Evolutionary conservation across 768 basidiomycete genomes (phyloP).

Genomic region (Pisolithus orientalis): DNA sequence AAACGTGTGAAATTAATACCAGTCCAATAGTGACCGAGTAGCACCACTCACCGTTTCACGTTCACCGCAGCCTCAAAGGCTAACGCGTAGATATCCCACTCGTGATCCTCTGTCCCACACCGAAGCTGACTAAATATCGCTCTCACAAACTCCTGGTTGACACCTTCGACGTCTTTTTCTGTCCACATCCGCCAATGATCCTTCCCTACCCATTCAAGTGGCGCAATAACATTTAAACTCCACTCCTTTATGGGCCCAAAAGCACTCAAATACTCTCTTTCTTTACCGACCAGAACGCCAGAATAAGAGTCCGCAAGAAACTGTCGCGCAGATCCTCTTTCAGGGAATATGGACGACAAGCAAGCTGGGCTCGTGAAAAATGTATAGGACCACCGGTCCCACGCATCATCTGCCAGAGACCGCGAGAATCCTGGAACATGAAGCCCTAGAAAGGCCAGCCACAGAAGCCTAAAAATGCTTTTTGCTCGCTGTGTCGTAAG

Average conservation of each 20-base stretch:
- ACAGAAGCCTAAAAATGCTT: constrained; percentile 56
- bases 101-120: constrained; percentile 40
- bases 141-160: constrained; percentile 47
- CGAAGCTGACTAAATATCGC: constrained; percentile 55
- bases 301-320: constrained; percentile 55
- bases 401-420: constrained; percentile 35
- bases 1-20: constrained; percentile 8
- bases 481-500: constrained; percentile 41
- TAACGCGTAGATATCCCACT: constrained; percentile 62
- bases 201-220: constrained; percentile 42
- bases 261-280: constrained; percentile 51
- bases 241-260: constrained; percentile 70
- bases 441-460: constrained; percentile 67
- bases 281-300: constrained; percentile 61
- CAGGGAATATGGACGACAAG: constrained; percentile 51
- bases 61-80: constrained; percentile 61
- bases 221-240: constrained; percentile 46
- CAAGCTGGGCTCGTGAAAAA: constrained; percentile 40
- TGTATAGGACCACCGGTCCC: constrained; percentile 59
- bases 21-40: not conserved
- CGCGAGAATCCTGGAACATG: constrained; percentile 60
- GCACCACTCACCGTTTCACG: constrained; percentile 46
- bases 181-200: constrained; percentile 39
- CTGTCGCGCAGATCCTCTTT: constrained; percentile 19
- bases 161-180: constrained; percentile 40